Conservation (phyloP, 2,329 filamentous ascomycete genomes). For the Pseudocercospora vitis region DNA sequence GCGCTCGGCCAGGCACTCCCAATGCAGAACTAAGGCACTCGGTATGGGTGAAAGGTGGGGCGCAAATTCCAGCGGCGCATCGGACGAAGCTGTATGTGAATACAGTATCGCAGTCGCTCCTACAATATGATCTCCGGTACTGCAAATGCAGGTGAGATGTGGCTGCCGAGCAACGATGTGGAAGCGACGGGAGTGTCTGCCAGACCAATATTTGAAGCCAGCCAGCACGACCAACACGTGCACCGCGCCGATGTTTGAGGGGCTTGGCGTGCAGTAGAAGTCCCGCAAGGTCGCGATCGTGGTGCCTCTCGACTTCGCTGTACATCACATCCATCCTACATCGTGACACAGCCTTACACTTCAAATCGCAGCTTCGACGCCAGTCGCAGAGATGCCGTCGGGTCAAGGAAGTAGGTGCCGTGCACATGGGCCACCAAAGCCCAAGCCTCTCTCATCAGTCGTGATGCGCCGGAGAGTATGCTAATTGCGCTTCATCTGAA, state of each 20-base stretch:
- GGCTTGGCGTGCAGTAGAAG: not conserved
- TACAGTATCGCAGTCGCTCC: not conserved
- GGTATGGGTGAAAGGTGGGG: constrained; percentile 2
- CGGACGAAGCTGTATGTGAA: not conserved
- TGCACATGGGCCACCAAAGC: too few relatives aligned
- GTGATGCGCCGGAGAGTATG: not conserved
- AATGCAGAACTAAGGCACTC: not conserved
- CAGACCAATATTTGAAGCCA: too few relatives aligned
- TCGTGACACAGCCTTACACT: too few relatives aligned
- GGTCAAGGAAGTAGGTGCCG: constrained; percentile 49
- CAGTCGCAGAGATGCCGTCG: constrained; percentile 48
- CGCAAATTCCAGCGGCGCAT: not conserved
- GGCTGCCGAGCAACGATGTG: too few relatives aligned
- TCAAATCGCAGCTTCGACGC: too few relatives aligned
- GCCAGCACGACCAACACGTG: not conserved
- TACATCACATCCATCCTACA: too few relatives aligned
- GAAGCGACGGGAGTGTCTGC: too few relatives aligned
- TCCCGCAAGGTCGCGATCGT: too few relatives aligned
- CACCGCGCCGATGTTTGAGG: not conserved
- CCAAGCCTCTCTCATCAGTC: too few relatives aligned
- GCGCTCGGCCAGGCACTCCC: not conserved
- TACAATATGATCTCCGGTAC: not conserved
- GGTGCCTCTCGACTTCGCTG: not conserved
- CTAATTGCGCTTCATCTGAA: constrained; percentile 9
- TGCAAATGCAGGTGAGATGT: too few relatives aligned